phyloP scores from a whole-genome alignment of 108 stramenopile genomes.

The Stephanodiscus minutulus region DNA sequence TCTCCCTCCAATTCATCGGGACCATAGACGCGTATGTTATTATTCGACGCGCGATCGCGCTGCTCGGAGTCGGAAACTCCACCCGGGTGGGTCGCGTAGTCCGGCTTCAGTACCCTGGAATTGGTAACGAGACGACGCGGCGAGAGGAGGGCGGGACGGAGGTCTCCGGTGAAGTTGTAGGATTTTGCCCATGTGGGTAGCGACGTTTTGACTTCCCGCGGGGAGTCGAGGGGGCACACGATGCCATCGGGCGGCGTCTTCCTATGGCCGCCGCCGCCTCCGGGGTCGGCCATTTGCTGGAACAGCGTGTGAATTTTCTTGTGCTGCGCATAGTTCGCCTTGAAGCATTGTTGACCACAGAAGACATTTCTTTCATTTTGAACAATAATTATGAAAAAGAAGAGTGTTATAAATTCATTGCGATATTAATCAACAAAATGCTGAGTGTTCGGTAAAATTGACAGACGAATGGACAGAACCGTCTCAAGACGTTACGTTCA shows the following conservation, averaged over 20 bases:
- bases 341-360: conserved; percentile 88
- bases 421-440: too few species aligned
- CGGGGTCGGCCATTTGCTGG: conserved; percentile 69
- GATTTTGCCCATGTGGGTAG: conserved; percentile 71
- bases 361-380: too few species aligned
- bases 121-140: conserved; percentile 68
- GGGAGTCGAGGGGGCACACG: conserved; percentile 61
- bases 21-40: conserved; percentile 78
- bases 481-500: too few species aligned
- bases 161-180: conserved; percentile 69
- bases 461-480: too few species aligned
- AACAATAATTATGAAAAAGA: too few species aligned
- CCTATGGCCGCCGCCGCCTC: conserved; percentile 40
- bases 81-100: conserved; percentile 79
- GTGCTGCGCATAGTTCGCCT: conserved; percentile 77
- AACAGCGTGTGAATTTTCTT: conserved; percentile 78
- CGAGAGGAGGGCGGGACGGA: conserved; percentile 72
- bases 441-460: too few species aligned
- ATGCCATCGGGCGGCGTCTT: conserved; percentile 69
- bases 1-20: conserved; percentile 87
- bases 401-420: too few species aligned
- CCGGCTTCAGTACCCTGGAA: conserved; percentile 65
- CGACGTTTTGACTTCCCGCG: conserved; percentile 50
- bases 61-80: conserved; percentile 75
- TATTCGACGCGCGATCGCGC: conserved; percentile 68